Conservation (phyloP, 768 basidiomycete species). For the Boletus edulis region DNA sequence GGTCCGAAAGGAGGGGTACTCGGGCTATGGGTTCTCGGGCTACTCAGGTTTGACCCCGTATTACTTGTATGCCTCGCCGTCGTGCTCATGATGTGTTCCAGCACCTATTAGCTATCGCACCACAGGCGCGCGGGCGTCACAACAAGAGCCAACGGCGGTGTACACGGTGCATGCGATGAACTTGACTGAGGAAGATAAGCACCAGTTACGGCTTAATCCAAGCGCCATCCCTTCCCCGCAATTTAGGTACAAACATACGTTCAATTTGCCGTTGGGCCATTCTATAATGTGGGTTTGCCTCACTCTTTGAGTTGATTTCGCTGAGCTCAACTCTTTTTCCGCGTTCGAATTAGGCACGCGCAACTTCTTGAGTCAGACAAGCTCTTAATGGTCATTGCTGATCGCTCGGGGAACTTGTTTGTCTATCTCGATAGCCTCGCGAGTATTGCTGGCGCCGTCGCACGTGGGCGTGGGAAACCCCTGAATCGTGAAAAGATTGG, state of each 20-base stretch:
- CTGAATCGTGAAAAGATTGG: slow-evolving; percentile 49
- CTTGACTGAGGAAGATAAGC: slow-evolving; percentile 27
- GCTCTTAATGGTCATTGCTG: slow-evolving; percentile 41
- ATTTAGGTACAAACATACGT: slow-evolving; percentile 14
- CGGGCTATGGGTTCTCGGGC: too few relatives aligned
- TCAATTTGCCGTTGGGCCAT: slow-evolving; percentile 19
- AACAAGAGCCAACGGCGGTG: slow-evolving; percentile 13
- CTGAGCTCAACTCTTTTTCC: neutral
- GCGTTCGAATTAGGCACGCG: slow-evolving; percentile 24
- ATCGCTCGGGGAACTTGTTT: slow-evolving; percentile 31
- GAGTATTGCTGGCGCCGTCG: slow-evolving; percentile 33
- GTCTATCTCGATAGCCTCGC: slow-evolving; percentile 39
- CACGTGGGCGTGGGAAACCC: slow-evolving; percentile 22
- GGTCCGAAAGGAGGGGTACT: neutral
- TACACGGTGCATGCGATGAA: slow-evolving; percentile 28
- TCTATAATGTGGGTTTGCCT: slow-evolving; percentile 14
- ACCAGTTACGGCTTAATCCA: slow-evolving; percentile 25
- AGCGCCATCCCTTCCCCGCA: slow-evolving; percentile 21
- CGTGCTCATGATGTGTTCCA: neutral
- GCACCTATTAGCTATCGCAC: neutral
- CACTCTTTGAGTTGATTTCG: neutral
- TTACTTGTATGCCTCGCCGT: neutral
- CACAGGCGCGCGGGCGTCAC: slow-evolving; percentile 2
- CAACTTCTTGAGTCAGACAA: slow-evolving; percentile 43
- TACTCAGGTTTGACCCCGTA: neutral